Evolutionary conservation across 2,329 filamentous ascomycete genomes (phyloP).

Genomic region (Phaeosphaeria sp.): DNA sequence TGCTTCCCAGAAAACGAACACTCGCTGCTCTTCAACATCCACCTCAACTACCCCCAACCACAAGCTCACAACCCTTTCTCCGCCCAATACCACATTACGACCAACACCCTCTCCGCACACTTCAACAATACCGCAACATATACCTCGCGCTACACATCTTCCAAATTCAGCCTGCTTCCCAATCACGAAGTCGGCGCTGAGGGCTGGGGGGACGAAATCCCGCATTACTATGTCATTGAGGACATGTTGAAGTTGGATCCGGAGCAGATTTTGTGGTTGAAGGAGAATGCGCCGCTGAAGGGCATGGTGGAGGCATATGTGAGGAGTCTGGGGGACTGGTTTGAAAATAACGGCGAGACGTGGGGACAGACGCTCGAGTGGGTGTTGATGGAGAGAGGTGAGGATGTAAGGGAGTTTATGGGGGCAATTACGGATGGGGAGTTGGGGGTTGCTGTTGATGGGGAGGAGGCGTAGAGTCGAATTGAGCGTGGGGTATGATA

Average conservation of each 20-base stretch:
- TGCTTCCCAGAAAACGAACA: conserved; percentile 59
- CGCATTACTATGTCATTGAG: conserved; percentile 68
- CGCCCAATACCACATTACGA: conserved; percentile 18
- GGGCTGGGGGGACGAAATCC: conserved; percentile 69
- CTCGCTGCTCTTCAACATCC: conserved; percentile 60
- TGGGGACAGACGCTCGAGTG: conserved; percentile 65
- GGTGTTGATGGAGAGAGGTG: conserved; percentile 63
- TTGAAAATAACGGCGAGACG: conserved; percentile 68
- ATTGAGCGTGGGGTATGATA: too few species aligned
- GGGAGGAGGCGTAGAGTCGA: neutral
- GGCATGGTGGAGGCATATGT: conserved; percentile 64
- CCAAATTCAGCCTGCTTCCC: conserved; percentile 56
- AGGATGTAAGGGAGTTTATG: conserved; percentile 64
- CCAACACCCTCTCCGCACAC: conserved; percentile 40
- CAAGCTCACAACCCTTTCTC: conserved; percentile 42
- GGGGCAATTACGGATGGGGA: conserved; percentile 71
- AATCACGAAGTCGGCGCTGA: conserved; percentile 62
- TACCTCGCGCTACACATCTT: conserved; percentile 49
- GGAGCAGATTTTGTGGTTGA: conserved; percentile 64
- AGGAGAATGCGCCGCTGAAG: conserved; percentile 63
- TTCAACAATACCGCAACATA: conserved; percentile 44
- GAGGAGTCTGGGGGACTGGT: conserved; percentile 60
- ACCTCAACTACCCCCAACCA: conserved; percentile 56
- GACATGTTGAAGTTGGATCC: conserved; percentile 70
- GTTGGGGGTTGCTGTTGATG: conserved; percentile 65